A percentile compares a stretch with the other conserved stretches of the same genome.
These are phyloP conservation scores for Globisporangium takayamanum DNA, from an alignment of 352 stramenopile species.

Conservation along the genomic window DNA sequence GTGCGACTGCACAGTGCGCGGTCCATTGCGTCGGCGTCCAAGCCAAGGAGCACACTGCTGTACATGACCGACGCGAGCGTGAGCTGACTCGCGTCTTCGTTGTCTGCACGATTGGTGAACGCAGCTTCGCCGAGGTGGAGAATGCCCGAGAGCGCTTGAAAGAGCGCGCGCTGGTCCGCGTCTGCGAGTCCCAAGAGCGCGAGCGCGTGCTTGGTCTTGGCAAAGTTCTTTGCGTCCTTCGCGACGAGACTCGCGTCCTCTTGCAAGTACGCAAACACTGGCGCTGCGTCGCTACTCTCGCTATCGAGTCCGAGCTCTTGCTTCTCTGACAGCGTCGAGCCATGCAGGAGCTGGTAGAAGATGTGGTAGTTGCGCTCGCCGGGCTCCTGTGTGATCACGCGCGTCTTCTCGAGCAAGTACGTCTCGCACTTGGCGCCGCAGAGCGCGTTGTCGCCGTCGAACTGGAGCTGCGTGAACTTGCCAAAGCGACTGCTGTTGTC, in stretches of 20 bases:
- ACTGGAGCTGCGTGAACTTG: slow-evolving; percentile 96
- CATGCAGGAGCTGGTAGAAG: slow-evolving; percentile 90
- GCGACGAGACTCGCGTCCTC: slow-evolving; percentile 33
- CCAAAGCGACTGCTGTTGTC: slow-evolving; percentile 96
- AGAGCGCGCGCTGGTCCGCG: slow-evolving; percentile 54
- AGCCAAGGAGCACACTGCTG: slow-evolving; percentile 40
- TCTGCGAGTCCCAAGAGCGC: slow-evolving; percentile 47
- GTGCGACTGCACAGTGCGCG: slow-evolving; percentile 55
- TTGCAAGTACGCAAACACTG: slow-evolving; percentile 47
- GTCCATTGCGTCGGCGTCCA: slow-evolving; percentile 43
- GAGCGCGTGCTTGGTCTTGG: slow-evolving; percentile 53
- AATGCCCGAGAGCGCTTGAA: slow-evolving; percentile 63
- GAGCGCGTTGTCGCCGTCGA: slow-evolving; percentile 71
- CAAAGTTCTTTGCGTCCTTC: slow-evolving; percentile 45
- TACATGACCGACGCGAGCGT: slow-evolving; percentile 28
- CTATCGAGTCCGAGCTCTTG: slow-evolving; percentile 31
- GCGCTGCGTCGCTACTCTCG: slow-evolving; percentile 2
- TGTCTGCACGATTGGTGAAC: slow-evolving; percentile 40
- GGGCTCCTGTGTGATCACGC: slow-evolving; percentile 87
- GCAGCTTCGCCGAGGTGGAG: slow-evolving; percentile 71
- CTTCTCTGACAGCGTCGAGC: slow-evolving; percentile 33
- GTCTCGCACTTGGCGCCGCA: slow-evolving; percentile 91
- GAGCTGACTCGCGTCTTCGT: slow-evolving; percentile 54
- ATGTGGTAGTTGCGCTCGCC: slow-evolving; percentile 95
- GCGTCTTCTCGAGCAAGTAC: slow-evolving; percentile 95